Conservation (phyloP, 2,329 filamentous ascomycete species). For the Fusarium xylarioides region DNA sequence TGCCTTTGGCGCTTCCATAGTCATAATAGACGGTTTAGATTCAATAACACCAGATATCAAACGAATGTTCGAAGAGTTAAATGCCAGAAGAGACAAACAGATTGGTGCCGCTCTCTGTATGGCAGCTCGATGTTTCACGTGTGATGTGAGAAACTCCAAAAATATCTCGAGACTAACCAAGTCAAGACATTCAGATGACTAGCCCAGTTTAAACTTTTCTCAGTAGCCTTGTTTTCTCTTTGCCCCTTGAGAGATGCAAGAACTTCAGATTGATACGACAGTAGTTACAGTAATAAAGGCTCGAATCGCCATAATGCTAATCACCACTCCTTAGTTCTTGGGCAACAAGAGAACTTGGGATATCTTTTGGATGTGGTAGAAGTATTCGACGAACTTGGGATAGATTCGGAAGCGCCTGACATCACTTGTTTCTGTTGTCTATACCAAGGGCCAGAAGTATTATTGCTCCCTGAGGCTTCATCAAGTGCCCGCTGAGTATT, state of each 20-base stretch:
- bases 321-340: background rate
- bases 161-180: background rate
- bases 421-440: accelerated
- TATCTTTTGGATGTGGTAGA: background rate
- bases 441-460: accelerated
- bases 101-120: background rate
- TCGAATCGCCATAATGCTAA: background rate
- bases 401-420: background rate
- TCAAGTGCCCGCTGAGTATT: background rate
- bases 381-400: background rate
- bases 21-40: too few species aligned
- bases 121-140: background rate
- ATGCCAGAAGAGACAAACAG: background rate
- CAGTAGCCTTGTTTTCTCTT: background rate
- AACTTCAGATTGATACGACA: background rate
- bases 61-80: accelerated
- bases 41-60: accelerated
- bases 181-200: background rate
- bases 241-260: background rate
- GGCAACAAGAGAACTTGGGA: background rate
- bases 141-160: background rate
- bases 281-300: too few species aligned
- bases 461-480: accelerated
- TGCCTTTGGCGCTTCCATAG: background rate
- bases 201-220: background rate